These are phyloP conservation scores for Lepidium campestre DNA, from an alignment of 441 rosid species.

Conservation along the genomic window DNA sequence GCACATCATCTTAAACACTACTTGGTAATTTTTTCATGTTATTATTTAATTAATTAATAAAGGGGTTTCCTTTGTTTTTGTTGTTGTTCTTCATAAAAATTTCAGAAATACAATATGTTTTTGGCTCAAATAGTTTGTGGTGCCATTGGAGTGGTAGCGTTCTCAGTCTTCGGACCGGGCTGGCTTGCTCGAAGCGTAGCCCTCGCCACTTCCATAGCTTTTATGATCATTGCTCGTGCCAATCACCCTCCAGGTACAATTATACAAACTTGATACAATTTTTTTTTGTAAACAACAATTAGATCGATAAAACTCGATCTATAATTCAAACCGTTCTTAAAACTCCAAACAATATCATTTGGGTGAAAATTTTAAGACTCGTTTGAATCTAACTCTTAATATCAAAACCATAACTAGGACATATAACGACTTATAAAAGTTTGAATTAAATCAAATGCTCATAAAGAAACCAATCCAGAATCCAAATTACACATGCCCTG, in stretches of 20 bases:
- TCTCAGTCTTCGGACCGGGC: constrained; percentile 62
- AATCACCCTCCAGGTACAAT: constrained; percentile 91
- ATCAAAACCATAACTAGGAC: too few species aligned
- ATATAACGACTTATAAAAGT: too few species aligned
- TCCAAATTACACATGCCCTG: neutral
- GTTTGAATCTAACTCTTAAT: too few species aligned
- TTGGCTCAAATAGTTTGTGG: constrained; percentile 91
- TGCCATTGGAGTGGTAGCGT: constrained; percentile 69
- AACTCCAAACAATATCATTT: too few species aligned
- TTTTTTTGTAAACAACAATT: too few species aligned
- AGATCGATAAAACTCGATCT: too few species aligned
- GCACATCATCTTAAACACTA: neutral
- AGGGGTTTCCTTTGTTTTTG: neutral
- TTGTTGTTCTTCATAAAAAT: neutral
- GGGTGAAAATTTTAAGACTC: too few species aligned
- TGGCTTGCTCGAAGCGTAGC: constrained; percentile 80
- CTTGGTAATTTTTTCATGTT: neutral
- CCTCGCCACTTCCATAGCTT: constrained; percentile 74
- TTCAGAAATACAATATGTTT: constrained; percentile 94
- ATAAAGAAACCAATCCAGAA: neutral
- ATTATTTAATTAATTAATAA: neutral
- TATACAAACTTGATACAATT: too few species aligned
- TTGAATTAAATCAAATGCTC: constrained; percentile 3
- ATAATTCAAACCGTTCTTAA: too few species aligned
- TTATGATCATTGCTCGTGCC: constrained; percentile 65